Conservation (phyloP, 2,329 filamentous ascomycete genomes). For the Fusarium virguliforme region DNA sequence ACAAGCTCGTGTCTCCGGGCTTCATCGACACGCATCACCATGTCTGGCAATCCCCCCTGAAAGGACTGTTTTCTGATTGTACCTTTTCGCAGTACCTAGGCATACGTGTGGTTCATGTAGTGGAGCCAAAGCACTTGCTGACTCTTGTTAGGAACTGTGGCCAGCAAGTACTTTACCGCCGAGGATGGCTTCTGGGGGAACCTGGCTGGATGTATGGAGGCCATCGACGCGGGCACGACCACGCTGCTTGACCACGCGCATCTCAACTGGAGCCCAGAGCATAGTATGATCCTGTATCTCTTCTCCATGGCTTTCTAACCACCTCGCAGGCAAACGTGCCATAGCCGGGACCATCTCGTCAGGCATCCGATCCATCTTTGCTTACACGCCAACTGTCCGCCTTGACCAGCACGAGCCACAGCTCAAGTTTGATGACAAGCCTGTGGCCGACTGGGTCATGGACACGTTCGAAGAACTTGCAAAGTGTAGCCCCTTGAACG, state of each 20-base stretch:
- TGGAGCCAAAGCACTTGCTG: rapidly evolving
- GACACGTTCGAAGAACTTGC: slow-evolving; percentile 4
- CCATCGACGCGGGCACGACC: slow-evolving; percentile 32
- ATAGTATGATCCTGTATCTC: background rate
- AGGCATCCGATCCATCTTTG: slow-evolving; percentile 25
- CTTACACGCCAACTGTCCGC: slow-evolving; percentile 1
- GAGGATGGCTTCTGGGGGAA: slow-evolving; percentile 36
- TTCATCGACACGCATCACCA: slow-evolving; percentile 33
- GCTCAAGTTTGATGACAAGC: slow-evolving; percentile 3
- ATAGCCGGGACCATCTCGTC: slow-evolving; percentile 21
- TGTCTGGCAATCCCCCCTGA: slow-evolving; percentile 25
- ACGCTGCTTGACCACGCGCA: slow-evolving; percentile 38
- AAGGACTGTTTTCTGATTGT: slow-evolving; percentile 20
- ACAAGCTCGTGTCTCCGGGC: slow-evolving; percentile 29
- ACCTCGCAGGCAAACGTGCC: slow-evolving; percentile 6
- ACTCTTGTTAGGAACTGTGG: background rate
- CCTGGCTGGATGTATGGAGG: slow-evolving; percentile 30
- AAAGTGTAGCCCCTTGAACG: background rate
- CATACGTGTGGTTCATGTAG: background rate
- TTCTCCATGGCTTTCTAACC: background rate
- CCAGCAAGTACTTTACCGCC: slow-evolving; percentile 3
- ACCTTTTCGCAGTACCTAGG: slow-evolving; percentile 13
- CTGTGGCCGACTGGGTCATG: slow-evolving; percentile 11
- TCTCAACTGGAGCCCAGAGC: slow-evolving; percentile 11
- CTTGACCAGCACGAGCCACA: background rate